These are phyloP conservation scores for Beta lomatogona DNA, from an alignment of 179 eudicot species.

Conservation along the genomic window DNA sequence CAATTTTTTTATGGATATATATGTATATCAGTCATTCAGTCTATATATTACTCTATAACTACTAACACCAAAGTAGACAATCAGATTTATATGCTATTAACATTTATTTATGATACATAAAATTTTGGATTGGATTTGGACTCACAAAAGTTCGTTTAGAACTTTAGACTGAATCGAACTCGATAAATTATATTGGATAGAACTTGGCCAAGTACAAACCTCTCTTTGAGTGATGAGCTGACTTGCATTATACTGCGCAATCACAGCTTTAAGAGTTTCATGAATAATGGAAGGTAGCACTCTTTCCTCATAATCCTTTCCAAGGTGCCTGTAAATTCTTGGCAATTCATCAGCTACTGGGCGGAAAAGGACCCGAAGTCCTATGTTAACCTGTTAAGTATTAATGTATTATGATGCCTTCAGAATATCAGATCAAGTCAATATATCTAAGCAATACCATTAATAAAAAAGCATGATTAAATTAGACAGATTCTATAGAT, in stretches of 20 bases:
- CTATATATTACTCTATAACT: too few relatives aligned
- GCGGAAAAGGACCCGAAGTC: conserved; percentile 69
- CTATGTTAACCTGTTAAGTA: conserved; percentile 54
- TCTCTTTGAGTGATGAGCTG: conserved; percentile 77
- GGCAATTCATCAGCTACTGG: conserved; percentile 55
- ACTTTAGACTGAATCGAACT: too few relatives aligned
- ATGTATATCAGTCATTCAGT: too few relatives aligned
- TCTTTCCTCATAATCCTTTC: conserved; percentile 60
- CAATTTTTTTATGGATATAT: too few relatives aligned
- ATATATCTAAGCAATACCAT: too few relatives aligned
- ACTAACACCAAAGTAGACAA: too few relatives aligned
- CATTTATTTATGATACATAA: too few relatives aligned
- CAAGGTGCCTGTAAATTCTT: conserved; percentile 59
- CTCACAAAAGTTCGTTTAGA: too few relatives aligned
- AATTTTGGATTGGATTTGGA: too few relatives aligned
- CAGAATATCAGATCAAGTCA: not conserved
- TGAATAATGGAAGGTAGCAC: conserved; percentile 71
- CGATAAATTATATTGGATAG: too few relatives aligned
- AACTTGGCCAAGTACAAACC: conserved; percentile 26
- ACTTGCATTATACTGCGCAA: conserved; percentile 77
- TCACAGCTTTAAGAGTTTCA: conserved; percentile 72
- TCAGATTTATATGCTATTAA: too few relatives aligned
- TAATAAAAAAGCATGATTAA: too few relatives aligned
- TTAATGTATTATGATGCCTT: not conserved
- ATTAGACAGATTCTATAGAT: not conserved